Conservation (phyloP, 1,284 basidiomycete species). For the Caloboletus firmus region DNA sequence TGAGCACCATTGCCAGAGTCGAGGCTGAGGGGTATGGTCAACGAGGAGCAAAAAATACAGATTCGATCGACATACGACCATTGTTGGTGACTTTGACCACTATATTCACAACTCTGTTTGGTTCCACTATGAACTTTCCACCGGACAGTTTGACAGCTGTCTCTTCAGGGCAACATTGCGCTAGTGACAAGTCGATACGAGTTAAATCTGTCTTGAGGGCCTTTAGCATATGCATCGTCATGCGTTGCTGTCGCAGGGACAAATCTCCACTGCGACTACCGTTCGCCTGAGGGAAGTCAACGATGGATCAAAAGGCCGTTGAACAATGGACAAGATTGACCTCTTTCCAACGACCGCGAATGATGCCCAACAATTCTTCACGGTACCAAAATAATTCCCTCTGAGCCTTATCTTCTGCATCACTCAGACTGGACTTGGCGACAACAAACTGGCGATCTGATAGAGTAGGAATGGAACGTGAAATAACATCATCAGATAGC, state of each 20-base stretch:
- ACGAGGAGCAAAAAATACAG: not conserved
- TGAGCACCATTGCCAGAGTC: constrained; percentile 51
- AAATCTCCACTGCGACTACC: constrained; percentile 73
- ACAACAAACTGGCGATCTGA: constrained; percentile 93
- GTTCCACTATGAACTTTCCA: constrained; percentile 47
- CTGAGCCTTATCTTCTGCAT: constrained; percentile 59
- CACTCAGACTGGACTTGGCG: constrained; percentile 64
- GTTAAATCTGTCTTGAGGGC: constrained; percentile 65
- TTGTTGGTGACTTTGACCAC: constrained; percentile 59
- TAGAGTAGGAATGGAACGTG: constrained; percentile 76
- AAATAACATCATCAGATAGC: constrained; percentile 56
- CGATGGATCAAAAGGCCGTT: not conserved
- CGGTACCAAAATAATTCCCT: constrained; percentile 93
- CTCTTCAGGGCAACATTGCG: constrained; percentile 36
- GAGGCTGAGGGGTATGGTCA: constrained; percentile 40
- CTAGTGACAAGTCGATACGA: constrained; percentile 58
- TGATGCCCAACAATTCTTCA: constrained; percentile 72
- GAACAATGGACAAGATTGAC: constrained; percentile 38
- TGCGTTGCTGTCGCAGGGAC: constrained; percentile 71
- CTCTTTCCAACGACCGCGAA: constrained; percentile 82
- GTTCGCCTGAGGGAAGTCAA: constrained; percentile 53
- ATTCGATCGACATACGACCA: constrained; percentile 41
- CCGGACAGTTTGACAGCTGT: constrained; percentile 31
- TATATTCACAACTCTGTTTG: constrained; percentile 62
- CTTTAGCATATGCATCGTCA: constrained; percentile 77